These are phyloP conservation scores for Clathrospora elynae DNA, from an alignment of 2,329 filamentous ascomycete species.

Conservation along the genomic window DNA sequence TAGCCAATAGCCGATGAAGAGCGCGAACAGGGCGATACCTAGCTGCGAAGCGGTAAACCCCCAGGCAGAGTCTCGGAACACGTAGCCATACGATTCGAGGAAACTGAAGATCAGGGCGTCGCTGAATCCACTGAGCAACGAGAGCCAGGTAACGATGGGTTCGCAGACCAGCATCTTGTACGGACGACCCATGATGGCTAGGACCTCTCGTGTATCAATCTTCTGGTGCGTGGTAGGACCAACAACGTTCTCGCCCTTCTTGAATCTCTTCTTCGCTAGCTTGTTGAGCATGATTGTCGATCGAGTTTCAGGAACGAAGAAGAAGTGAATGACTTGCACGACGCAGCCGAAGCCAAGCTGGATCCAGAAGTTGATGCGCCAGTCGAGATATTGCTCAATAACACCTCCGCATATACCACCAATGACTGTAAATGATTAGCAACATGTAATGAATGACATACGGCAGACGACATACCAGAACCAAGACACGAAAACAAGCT, in stretches of 20 bases:
- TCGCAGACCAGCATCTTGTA: slow-evolving; percentile 76
- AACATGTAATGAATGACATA: not conserved
- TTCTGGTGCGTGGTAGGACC: slow-evolving; percentile 68
- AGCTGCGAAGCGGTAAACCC: slow-evolving; percentile 62
- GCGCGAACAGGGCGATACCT: slow-evolving; percentile 62
- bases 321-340: slow-evolving; percentile 69
- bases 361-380: slow-evolving; percentile 82
- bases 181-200: slow-evolving; percentile 64
- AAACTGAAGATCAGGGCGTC: slow-evolving; percentile 81
- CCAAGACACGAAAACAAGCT: slow-evolving; percentile 67
- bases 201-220: slow-evolving; percentile 36
- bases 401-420: slow-evolving; percentile 82
- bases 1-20: slow-evolving; percentile 68
- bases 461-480: slow-evolving; percentile 54
- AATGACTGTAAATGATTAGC: slow-evolving; percentile 64
- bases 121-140: slow-evolving; percentile 73
- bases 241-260: slow-evolving; percentile 61
- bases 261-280: slow-evolving; percentile 75
- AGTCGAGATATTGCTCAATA: slow-evolving; percentile 68
- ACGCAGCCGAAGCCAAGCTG: slow-evolving; percentile 77
- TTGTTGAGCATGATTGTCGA: slow-evolving; percentile 75
- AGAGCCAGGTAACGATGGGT: slow-evolving; percentile 73
- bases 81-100: slow-evolving; percentile 70
- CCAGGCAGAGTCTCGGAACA: slow-evolving; percentile 66
- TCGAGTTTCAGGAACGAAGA: slow-evolving; percentile 76